Evolutionary conservation across 176 grass and related monocot species (phyloP).

Genomic region (Puccinellia tenuiflora): DNA sequence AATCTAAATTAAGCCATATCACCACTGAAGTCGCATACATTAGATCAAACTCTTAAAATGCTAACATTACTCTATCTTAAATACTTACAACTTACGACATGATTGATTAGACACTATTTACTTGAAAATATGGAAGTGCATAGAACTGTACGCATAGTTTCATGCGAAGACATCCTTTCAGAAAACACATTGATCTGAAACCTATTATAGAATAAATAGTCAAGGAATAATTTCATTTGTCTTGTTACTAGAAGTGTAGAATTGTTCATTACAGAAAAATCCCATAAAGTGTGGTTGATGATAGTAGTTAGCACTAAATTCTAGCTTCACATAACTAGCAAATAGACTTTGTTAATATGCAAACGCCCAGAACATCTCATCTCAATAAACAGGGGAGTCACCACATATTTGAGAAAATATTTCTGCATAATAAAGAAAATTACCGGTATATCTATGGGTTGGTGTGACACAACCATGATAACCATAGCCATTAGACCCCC

Average conservation of each 20-base stretch:
- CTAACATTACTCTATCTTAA: background rate
- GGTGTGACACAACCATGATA: slow-evolving; percentile 67
- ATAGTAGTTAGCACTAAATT: background rate
- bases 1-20: background rate
- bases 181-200: background rate
- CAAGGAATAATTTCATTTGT: background rate
- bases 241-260: background rate
- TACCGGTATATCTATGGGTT: slow-evolving; percentile 78
- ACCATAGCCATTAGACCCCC: slow-evolving; percentile 61
- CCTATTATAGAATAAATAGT: background rate
- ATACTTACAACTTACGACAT: background rate
- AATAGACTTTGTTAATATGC: background rate
- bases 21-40: background rate
- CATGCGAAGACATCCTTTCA: background rate
- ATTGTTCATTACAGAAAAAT: background rate
- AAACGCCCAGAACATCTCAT: background rate
- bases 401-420: background rate
- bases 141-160: background rate
- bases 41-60: background rate
- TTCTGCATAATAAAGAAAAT: slow-evolving; percentile 1
- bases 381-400: background rate
- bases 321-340: background rate
- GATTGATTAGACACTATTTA: background rate
- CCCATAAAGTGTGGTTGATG: background rate
- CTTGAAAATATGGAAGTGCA: background rate